Base-by-base conservation (phyloP, 805 yeast genomes). In the Pichia cephalocereana region DNA sequence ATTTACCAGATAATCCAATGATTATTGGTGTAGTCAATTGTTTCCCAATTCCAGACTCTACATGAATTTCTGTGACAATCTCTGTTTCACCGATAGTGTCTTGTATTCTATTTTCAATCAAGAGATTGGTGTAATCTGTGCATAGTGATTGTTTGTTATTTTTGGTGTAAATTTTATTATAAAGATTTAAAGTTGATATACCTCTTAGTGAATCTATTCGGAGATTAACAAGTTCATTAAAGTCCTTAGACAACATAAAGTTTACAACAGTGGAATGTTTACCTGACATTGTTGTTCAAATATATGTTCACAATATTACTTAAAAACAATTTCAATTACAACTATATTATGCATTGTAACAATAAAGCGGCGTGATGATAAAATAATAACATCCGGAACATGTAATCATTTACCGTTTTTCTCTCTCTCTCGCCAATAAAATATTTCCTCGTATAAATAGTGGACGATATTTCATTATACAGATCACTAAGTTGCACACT, bases 161-260 rank as follows among this genome's bases (percentile, higher is more conserved):
- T 17, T 43, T n/a, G 4, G 26, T 3, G 23, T 37, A 34, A 8
- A 47, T 37, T 23, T 41, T 37, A 7, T 45, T 40, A 19, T 40
- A 46, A 23, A 49, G 28, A 8, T 51, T 41, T 3, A 46, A 40
- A 11, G 51, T 40, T 6, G 54, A 46, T 14, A 52, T 30, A 15
- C 60, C 60, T 15, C 51, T 43, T 2, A 54, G 32, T 8, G 47
- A 45, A 15, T 54, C 61, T 14, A 82, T 64, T 50, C 74, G 79
- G 8, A 82, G 61, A 28, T 68, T 58, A 47, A 82, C 67, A 0
- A 76, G 78, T 3, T 69, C 52, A 36, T 73, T 70, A 18, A 82
- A 58, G 51, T 80, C 86, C 49, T 74, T 71, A 0, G 86, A 79
- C 5, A 76, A 67, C 56, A 77, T 77, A 59, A 78, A 81, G 7